Percentiles rank a stretch among this genome's conserved stretches.
Evolutionary conservation across 179 eudicot genomes (phyloP).

Genomic region (Amaranthus tricolor): DNA sequence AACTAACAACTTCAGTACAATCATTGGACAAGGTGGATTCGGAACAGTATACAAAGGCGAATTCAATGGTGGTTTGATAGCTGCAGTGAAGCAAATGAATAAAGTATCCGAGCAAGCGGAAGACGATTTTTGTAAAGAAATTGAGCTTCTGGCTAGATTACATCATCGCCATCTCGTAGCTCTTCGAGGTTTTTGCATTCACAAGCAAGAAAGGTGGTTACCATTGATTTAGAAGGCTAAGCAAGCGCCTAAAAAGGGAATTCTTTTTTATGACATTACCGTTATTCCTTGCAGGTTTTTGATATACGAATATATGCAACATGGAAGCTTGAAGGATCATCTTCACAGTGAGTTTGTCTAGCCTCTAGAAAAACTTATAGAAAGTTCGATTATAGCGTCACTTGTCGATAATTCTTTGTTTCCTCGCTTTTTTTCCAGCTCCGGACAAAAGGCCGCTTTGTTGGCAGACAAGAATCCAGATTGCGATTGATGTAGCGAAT

Average conservation of each 20-base stretch:
- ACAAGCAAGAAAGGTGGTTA: conserved; percentile 65
- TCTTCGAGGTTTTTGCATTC: conserved; percentile 79
- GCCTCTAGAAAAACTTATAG: background rate
- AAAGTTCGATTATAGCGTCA: background rate
- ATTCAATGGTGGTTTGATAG: conserved; percentile 63
- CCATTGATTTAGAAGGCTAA: conserved; percentile 1
- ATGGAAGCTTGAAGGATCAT: conserved; percentile 95
- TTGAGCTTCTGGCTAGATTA: conserved; percentile 85
- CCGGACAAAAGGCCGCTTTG: conserved; percentile 58
- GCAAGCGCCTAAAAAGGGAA: background rate
- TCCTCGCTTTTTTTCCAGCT: conserved; percentile 44
- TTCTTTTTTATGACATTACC: conserved; percentile 4
- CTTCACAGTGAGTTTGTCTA: conserved; percentile 65
- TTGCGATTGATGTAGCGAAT: conserved; percentile 96
- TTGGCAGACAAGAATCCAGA: conserved; percentile 91
- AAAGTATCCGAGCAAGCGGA: conserved; percentile 87
- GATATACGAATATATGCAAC: conserved; percentile 83
- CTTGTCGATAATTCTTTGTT: background rate
- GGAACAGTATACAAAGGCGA: conserved; percentile 87
- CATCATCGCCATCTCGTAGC: conserved; percentile 97
- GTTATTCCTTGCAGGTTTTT: conserved; percentile 66
- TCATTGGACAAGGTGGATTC: conserved; percentile 93
- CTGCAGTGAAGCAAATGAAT: conserved; percentile 85
- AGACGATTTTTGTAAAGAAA: conserved; percentile 88
- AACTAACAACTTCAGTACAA: conserved; percentile 63